Evolutionary conservation across 2,329 filamentous ascomycete genomes (phyloP), one percentile per base, ranked within the genome.

Genomic region (Cyclaneusma minus): DNA sequence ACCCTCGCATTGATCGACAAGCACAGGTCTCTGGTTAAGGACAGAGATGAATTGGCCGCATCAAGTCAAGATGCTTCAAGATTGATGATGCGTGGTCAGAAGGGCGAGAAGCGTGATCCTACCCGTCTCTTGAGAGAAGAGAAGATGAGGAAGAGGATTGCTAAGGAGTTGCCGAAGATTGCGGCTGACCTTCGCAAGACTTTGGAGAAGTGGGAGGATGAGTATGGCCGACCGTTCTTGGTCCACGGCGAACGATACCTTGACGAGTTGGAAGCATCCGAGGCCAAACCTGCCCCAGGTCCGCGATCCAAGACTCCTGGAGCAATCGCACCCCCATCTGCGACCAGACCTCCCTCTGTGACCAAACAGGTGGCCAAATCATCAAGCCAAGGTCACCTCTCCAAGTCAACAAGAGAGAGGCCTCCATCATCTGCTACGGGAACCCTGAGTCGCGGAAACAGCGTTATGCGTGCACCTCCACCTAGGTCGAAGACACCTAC

Each of bases 61-160:
- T 93, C 87, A 2, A 92, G 83, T 42, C 85, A 94, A 47, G 91
- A 98, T 50, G 85, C 89, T 9, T 94, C 87, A 5, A 76, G 89
- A 22, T 62, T 98, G 16, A 84, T 95, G 76, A 70, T 74, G 42
- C 83, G 87, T 33, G 85, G 85, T 3, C 76, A 83, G 39, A 93
- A 92, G 56, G 87, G 87, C 29, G 87, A 95, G 56, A 82, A 76
- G 52, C 80, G 91, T 35, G 89, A 98, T 46, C 89, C 89, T 3
- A 87, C 84, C 26, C 89, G 93, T 54, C 64, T 98, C 10, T 62
- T 98, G 27, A 69, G 89, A 16, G 89, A 98, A 48, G 89, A 98
- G 56, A 98, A 95, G 65, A 92, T 93, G 82, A 74, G 89, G 33
- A 98, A 98, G 67, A 69, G 85, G 31, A 94, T 98, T 35, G 68